A percentile compares a stretch with the other conserved stretches of the same genome.
Evolutionary conservation across 75 land plant species (phyloP).

Genomic region (Selaginella moellendorffii): DNA sequence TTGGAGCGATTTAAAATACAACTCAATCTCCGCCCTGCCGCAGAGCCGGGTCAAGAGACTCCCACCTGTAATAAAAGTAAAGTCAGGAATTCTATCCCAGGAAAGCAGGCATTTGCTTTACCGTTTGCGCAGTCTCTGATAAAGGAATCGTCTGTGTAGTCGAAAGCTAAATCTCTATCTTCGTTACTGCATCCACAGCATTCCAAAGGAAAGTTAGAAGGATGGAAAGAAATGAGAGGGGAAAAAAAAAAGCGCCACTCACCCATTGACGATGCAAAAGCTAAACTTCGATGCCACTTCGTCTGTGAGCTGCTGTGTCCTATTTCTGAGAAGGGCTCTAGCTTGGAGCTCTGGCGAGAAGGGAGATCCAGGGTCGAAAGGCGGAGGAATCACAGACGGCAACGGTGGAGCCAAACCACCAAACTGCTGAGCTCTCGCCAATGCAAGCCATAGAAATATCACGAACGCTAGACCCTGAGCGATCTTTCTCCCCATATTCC

Average conservation of each 20-base stretch:
- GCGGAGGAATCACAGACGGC: too few species aligned
- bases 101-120: background rate
- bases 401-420: too few species aligned
- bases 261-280: background rate
- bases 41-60: slow-evolving; percentile 34
- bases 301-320: background rate
- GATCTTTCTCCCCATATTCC: too few species aligned
- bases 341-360: too few species aligned
- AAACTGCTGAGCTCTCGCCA: too few species aligned
- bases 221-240: background rate
- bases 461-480: too few species aligned
- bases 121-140: background rate
- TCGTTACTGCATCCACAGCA: background rate
- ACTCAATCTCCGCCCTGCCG: slow-evolving; percentile 47
- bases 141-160: background rate
- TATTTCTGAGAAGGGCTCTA: background rate
- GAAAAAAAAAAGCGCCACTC: background rate
- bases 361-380: too few species aligned
- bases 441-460: too few species aligned
- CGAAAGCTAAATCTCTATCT: background rate
- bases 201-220: too few species aligned
- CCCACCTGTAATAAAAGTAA: background rate
- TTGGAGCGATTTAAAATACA: slow-evolving; percentile 36
- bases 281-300: background rate
- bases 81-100: background rate